Evolutionary conservation across 495 filamentous ascomycete species (phyloP), one percentile per base, ranked within the genome.

Genomic region (Clohesyomyces aquaticus): DNA sequence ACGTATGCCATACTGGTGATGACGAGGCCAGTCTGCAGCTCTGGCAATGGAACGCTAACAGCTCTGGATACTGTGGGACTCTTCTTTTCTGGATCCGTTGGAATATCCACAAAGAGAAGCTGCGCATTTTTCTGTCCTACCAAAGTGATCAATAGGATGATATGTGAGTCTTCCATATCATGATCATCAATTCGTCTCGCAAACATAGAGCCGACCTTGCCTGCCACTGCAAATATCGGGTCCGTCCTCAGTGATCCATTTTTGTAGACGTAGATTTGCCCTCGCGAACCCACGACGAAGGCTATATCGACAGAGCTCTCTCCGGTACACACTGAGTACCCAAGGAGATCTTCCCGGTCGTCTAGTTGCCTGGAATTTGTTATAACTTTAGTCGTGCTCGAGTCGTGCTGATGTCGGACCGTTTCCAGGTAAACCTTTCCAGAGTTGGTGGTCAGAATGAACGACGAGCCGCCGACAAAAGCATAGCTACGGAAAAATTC

Each of bases 191-290:
- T 25, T 18, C 32, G 9, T 4, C 25, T 42, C 21, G 71, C 71
- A 53, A 79, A 80, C 25, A 88, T 77, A 42, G 80, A 77, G 0
- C 78, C 79, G 27, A 87, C 74, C 70, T 89, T 90, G 1, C 77
- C 71, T 11, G 49, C 29, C 0, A 66, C 18, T 18, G 60, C 42
- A 16, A n/a, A 29, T 21, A 71, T 42, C 32, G 59, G 49, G 8
- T 28, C 6, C 9, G 57, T 21, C 14, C 16, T 14, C 22, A 1
- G 1, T 14, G 6, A 8, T 12, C 25, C 16, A 18, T 54, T 48
- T 4, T 47, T 35, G 46, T 65, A 70, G 29, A 43, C 23, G 29
- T 65, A 68, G 2, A 72, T 60, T 11, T 11, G 51, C 8, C 68
- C 68, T 19, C 27, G 25, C 4, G 63, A 57, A 19, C 70, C 70